Evolutionary conservation across 176 grass and related monocot genomes (phyloP).

Genomic region (Secale cereale): DNA sequence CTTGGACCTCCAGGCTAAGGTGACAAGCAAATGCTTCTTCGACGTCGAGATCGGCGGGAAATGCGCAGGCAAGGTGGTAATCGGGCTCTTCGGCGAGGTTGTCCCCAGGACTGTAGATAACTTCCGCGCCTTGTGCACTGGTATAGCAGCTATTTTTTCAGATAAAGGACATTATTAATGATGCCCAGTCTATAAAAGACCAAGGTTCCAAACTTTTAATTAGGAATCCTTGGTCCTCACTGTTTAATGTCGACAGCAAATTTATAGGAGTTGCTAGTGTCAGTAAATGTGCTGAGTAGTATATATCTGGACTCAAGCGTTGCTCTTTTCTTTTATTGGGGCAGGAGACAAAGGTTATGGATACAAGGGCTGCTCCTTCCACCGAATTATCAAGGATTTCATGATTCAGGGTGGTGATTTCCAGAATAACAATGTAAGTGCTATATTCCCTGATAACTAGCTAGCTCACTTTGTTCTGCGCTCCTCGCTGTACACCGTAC

Average conservation of each 20-base stretch:
- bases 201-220: too few species aligned
- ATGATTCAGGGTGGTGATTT: slow-evolving; percentile 88
- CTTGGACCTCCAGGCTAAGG: slow-evolving; percentile 49
- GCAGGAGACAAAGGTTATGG: slow-evolving; percentile 67
- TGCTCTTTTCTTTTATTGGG: not conserved
- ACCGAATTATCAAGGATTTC: slow-evolving; percentile 82
- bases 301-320: not conserved
- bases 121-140: slow-evolving; percentile 70
- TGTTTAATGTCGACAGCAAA: not conserved
- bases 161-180: too few species aligned
- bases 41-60: slow-evolving; percentile 54
- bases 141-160: slow-evolving; percentile 1
- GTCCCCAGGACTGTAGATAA: slow-evolving; percentile 57
- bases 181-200: too few species aligned
- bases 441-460: not conserved
- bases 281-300: not conserved
- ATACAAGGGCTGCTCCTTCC: slow-evolving; percentile 74
- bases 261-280: not conserved
- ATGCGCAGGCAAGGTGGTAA: slow-evolving; percentile 43
- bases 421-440: slow-evolving; percentile 45
- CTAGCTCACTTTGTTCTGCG: not conserved
- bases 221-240: not conserved
- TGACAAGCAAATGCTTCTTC: slow-evolving; percentile 59
- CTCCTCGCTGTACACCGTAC: not conserved
- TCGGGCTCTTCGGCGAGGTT: slow-evolving; percentile 64